These are phyloP conservation scores for Onygena corvina DNA, from an alignment of 2,329 filamentous ascomycete species.

Conservation along the genomic window DNA sequence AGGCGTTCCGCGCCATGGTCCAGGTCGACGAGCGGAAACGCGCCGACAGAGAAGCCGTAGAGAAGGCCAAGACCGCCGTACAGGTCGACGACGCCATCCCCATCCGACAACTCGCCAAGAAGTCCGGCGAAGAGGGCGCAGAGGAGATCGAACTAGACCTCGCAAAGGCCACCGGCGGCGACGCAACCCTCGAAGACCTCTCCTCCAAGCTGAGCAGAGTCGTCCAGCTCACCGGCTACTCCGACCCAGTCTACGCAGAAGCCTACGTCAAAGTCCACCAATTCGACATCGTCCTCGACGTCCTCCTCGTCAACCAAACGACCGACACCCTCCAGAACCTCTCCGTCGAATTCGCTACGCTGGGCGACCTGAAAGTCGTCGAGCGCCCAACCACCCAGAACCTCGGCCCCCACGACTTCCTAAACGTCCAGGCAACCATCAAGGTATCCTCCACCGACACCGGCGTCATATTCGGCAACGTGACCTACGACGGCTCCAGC, in stretches of 20 bases:
- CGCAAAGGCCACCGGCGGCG: conserved; percentile 86
- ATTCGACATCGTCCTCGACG: conserved; percentile 95
- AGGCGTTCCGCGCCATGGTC: conserved; percentile 94
- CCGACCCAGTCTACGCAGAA: conserved; percentile 95
- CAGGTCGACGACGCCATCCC: conserved; percentile 92
- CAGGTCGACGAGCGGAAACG: conserved; percentile 96
- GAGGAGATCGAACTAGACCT: conserved; percentile 84
- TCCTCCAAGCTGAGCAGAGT: conserved; percentile 91
- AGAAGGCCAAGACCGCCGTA: conserved; percentile 85
- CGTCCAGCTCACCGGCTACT: conserved; percentile 95
- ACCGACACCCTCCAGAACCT: conserved; percentile 93
- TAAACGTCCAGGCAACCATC: conserved; percentile 96
- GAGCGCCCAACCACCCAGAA: conserved; percentile 95
- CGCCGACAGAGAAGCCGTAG: conserved; percentile 80
- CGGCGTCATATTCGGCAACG: conserved; percentile 96
- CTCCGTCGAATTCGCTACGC: conserved; percentile 94
- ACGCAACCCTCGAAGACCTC: conserved; percentile 70
- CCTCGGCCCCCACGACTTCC: conserved; percentile 86
- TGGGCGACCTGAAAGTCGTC: conserved; percentile 95
- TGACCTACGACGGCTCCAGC: conserved; percentile 89
- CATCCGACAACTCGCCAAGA: conserved; percentile 87
- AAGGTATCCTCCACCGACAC: conserved; percentile 98
- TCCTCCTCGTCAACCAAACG: conserved; percentile 93
- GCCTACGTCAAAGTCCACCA: conserved; percentile 98
- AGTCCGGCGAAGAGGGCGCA: conserved; percentile 66